These are phyloP conservation scores for Wickerhamomyces silvicola DNA, from an alignment of 805 yeast species.

Conservation along the genomic window DNA sequence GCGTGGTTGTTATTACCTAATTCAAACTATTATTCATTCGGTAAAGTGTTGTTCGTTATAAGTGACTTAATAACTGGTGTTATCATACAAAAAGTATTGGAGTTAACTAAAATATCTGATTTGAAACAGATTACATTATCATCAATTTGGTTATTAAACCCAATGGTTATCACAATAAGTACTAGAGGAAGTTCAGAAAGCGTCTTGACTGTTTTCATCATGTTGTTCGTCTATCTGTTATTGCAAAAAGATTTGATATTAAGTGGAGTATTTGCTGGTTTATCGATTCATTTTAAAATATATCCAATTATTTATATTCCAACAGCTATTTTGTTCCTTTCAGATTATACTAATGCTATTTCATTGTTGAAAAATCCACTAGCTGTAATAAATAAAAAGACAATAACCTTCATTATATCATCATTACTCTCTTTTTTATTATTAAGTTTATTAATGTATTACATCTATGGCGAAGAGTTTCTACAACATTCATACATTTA, in stretches of 20 bases:
- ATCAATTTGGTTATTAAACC: conserved; percentile 82
- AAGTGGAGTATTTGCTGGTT: conserved; percentile 30
- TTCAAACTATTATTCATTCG: conserved; percentile 52
- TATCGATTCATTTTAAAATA: conserved; percentile 80
- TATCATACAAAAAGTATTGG: conserved; percentile 40
- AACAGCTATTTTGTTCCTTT: conserved; percentile 45
- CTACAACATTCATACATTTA: conserved; percentile 73
- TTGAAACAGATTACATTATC: conserved; percentile 37
- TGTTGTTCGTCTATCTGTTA: conserved; percentile 49
- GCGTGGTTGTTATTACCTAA: conserved; percentile 82
- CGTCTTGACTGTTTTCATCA: conserved; percentile 69
- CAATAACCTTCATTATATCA: conserved; percentile 36
- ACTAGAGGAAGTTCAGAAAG: conserved; percentile 95
- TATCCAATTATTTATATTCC: conserved; percentile 90
- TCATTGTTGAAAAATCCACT: conserved; percentile 21
- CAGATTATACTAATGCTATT: conserved; percentile 11
- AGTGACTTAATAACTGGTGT: conserved; percentile 81
- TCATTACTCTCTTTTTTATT: conserved; percentile 37
- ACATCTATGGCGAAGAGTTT: conserved; percentile 67
- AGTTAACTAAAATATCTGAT: conserved; percentile 19
- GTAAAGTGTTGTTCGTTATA: conserved; percentile 69
- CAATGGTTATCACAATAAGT: conserved; percentile 89
- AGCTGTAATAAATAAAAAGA: conserved; percentile 29
- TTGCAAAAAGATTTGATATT: conserved; percentile 26
- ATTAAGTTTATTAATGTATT: conserved; percentile 57